Evolutionary conservation across 2,329 filamentous ascomycete species (phyloP), one percentile per base, ranked within the genome.

Genomic region (Aspergillus glaucus): DNA sequence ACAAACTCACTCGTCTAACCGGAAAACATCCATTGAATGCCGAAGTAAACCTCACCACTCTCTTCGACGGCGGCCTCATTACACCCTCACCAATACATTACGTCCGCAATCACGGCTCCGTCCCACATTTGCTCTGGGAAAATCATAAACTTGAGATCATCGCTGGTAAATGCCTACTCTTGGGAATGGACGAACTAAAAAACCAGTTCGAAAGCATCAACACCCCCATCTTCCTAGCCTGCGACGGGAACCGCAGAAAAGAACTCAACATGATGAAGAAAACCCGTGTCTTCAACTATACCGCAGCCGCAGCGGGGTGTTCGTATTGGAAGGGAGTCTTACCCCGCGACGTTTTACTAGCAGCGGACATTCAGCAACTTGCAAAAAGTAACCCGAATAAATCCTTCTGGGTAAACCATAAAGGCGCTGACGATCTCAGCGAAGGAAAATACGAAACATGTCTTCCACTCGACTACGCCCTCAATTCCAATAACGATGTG

Each of bases 11-110:
- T 34, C 72, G 78, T 0, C 54, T 77, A 19, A 79, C 76, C 0
- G 76, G 77, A 3, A 77, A 77, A 40, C 76, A 79, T 56, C 76
- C 77, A 0, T 52, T 80, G 48, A 80, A 80, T 48, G 74, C 69
- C 2, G 77, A 80, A 56, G 60, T 74, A 0, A 51, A 68, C 0
- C 63, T 79, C 1, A 60, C 60, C 1, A 58, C 58, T 9, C 66
- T 80, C 0, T 75, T 71, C 46, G 66, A 74, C 0, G 71, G 69
- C 3, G 76, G 76, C 0, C 59, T 79, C 1, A 75, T 78, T 50
- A 79, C 77, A 0, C 75, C 76, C 0, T 76, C 75, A 44, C 64
- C 72, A 47, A 52, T 79, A 1, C 75, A 79, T 55, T 79, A 78
- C 49, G 75, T 79, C 10, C 68, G 77, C 3, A 80, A 77, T 45